phyloP scores from a whole-genome alignment of 2,329 filamentous ascomycete species.

The Stenocarpella maydis region DNA sequence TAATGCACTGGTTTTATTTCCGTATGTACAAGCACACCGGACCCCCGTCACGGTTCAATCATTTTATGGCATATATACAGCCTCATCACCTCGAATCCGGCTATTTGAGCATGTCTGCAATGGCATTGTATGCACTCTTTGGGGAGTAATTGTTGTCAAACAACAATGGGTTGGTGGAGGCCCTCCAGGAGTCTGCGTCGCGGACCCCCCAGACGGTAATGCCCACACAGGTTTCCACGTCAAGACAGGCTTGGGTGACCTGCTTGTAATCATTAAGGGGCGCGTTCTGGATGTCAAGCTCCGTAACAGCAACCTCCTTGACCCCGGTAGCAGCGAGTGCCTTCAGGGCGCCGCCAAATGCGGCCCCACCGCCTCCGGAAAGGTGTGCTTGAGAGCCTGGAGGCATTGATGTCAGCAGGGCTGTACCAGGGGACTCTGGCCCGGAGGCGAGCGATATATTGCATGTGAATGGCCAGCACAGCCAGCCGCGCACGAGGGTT shows the following conservation, averaged over 20 bases:
- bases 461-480: background rate
- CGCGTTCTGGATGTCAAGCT: constrained; percentile 71
- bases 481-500: too few relatives aligned
- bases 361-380: constrained; percentile 47
- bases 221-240: constrained; percentile 39
- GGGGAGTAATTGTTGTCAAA: constrained; percentile 61
- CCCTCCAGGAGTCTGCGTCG: constrained; percentile 59
- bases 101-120: constrained; percentile 36
- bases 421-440: background rate
- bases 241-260: constrained; percentile 45
- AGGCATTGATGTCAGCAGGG: background rate
- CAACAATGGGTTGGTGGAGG: constrained; percentile 58
- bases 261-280: constrained; percentile 65
- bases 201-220: constrained; percentile 37
- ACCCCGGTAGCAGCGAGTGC: constrained; percentile 57
- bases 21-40: too few relatives aligned
- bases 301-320: constrained; percentile 69
- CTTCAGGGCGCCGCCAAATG: constrained; percentile 58
- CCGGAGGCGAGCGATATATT: fast-evolving
- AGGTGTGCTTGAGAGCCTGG: constrained; percentile 65
- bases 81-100: constrained; percentile 35
- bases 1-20: too few relatives aligned
- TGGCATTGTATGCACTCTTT: constrained; percentile 60
- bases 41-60: too few relatives aligned
- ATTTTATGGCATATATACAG: background rate